Conservation (phyloP, 768 basidiomycete species). For the Amanita molliuscula region DNA sequence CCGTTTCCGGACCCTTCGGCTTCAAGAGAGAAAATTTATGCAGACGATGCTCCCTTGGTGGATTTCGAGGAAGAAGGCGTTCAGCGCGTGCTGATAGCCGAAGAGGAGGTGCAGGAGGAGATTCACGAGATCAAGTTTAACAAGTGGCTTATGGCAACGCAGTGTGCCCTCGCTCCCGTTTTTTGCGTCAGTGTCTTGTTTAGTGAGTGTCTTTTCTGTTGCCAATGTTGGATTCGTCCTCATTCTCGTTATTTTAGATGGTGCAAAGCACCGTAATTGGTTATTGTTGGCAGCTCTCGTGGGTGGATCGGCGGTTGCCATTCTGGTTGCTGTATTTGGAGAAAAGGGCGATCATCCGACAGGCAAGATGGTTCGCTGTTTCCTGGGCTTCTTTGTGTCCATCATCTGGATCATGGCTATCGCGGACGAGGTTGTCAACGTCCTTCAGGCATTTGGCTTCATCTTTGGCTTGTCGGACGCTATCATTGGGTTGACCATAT, state of each 20-base stretch:
- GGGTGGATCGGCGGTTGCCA: conserved; percentile 42
- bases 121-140: conserved; percentile 56
- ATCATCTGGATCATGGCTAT: conserved; percentile 99
- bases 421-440: conserved; percentile 86
- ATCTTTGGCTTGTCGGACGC: conserved; percentile 96
- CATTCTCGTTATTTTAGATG: conserved; percentile 24
- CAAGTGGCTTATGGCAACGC: conserved; percentile 78
- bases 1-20: conserved; percentile 29
- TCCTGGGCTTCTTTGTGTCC: conserved; percentile 83
- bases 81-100: conserved; percentile 60
- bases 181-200: conserved; percentile 73
- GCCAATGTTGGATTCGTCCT: neutral
- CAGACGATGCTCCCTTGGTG: conserved; percentile 36
- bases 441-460: conserved; percentile 72
- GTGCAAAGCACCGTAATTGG: conserved; percentile 34
- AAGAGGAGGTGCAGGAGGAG: conserved; percentile 63
- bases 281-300: conserved; percentile 43
- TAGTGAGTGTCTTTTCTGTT: conserved; percentile 38
- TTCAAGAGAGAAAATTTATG: conserved; percentile 29
- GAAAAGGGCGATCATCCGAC: conserved; percentile 46
- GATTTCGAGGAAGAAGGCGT: conserved; percentile 70
- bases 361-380: conserved; percentile 64
- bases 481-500: conserved; percentile 93
- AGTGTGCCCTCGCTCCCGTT: conserved; percentile 75
- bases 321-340: conserved; percentile 49